Conservation (phyloP, 78 protist genomes). For the Corallochytrium limacisporum region DNA sequence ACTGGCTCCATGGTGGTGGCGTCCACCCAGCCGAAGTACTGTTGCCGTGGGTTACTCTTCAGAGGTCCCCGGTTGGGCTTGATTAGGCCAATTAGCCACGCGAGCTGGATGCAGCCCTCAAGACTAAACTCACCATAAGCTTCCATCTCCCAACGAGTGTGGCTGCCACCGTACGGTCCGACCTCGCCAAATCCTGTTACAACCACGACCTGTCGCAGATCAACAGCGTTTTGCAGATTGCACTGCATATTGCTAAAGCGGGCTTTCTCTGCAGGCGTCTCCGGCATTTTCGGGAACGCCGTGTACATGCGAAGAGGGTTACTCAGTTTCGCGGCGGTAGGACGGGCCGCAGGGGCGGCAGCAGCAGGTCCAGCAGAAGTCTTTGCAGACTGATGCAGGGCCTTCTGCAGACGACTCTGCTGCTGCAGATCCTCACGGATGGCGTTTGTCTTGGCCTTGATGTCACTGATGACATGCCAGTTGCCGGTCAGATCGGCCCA, state of each 20-base stretch:
- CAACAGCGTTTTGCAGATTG: conserved; percentile 14
- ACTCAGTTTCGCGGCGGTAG: no score
- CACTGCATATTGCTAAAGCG: no score
- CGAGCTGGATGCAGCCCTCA: conserved; percentile 52
- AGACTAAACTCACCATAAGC: conserved; percentile 27
- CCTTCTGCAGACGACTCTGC: no score
- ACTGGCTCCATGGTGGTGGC: conserved; percentile 19
- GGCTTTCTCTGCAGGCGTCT: background rate
- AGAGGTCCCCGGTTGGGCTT: conserved; percentile 9
- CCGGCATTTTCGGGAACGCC: no score
- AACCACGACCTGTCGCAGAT: conserved; percentile 24
- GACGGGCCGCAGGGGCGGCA: no score
- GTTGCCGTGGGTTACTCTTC: background rate
- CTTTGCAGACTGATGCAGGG: no score
- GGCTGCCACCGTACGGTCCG: conserved; percentile 51
- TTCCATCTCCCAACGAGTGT: conserved; percentile 46
- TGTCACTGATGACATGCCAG: background rate
- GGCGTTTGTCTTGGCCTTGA: background rate
- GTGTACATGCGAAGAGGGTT: no score
- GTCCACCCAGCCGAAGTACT: conserved; percentile 39
- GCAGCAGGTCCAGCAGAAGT: no score
- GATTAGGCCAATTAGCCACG: conserved; percentile 51
- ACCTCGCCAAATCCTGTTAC: conserved; percentile 52
- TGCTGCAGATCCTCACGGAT: no score
- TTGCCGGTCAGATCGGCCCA: conserved; percentile 56